Evolutionary conservation across 352 stramenopile genomes (phyloP).

Genomic region (Globisporangium canariense): DNA sequence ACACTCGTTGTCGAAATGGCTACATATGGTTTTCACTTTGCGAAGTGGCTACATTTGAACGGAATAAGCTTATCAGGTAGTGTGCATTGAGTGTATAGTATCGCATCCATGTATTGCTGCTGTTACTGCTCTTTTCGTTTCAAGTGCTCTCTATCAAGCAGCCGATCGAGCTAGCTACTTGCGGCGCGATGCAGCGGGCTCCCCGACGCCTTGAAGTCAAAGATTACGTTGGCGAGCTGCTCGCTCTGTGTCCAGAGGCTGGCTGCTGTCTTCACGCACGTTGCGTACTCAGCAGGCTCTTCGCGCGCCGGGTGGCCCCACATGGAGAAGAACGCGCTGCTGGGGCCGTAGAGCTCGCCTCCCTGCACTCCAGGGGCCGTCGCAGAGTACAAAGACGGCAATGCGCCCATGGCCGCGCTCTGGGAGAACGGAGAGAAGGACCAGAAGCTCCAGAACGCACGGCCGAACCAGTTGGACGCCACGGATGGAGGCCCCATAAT

Average conservation of each 20-base stretch:
- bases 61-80: neutral
- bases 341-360: slow-evolving; percentile 32
- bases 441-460: slow-evolving; percentile 22
- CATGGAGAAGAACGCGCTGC: slow-evolving; percentile 18
- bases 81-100: no score
- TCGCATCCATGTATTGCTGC: no score
- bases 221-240: slow-evolving; percentile 12
- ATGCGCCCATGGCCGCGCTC: slow-evolving; percentile 27
- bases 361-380: slow-evolving; percentile 18
- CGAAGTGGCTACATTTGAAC: neutral
- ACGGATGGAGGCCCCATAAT: slow-evolving; percentile 19
- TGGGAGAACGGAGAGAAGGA: slow-evolving; percentile 27
- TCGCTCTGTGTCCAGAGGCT: slow-evolving; percentile 22
- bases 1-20: neutral
- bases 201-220: slow-evolving; percentile 7
- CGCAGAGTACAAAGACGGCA: slow-evolving; percentile 43
- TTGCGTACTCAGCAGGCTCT: slow-evolving; percentile 8
- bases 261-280: neutral
- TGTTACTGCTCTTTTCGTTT: neutral
- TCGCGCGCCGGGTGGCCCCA: slow-evolving; percentile 17
- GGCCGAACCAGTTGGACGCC: slow-evolving; percentile 13
- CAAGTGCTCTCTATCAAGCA: neutral
- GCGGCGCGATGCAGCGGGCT: neutral
- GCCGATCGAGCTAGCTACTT: slow-evolving; percentile 8
- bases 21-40: neutral